Percentiles rank a stretch among this genome's conserved stretches.
These are phyloP conservation scores for Aspergillus neoniger DNA, from an alignment of 2,329 filamentous ascomycete genomes.

Conservation along the genomic window DNA sequence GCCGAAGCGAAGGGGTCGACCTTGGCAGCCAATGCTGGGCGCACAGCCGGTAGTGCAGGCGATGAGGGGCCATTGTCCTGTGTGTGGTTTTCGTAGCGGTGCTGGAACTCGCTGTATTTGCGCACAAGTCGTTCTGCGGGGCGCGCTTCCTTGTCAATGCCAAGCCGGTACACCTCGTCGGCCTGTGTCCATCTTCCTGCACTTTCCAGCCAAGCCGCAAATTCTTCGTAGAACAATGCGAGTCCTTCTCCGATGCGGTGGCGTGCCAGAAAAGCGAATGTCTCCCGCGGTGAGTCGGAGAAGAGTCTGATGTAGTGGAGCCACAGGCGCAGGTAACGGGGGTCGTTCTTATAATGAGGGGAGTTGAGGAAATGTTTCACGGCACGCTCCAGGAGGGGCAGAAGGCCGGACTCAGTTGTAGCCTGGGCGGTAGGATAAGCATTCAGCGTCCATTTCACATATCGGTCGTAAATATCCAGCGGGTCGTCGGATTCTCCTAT, in stretches of 20 bases:
- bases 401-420: constrained; percentile 85
- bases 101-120: constrained; percentile 91
- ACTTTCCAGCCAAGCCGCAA: constrained; percentile 86
- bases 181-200: constrained; percentile 84
- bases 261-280: constrained; percentile 85
- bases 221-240: constrained; percentile 95
- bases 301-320: constrained; percentile 91
- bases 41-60: constrained; percentile 79
- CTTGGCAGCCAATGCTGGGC: constrained; percentile 83
- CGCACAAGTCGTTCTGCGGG: constrained; percentile 78
- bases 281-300: constrained; percentile 88
- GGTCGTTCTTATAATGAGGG: constrained; percentile 89
- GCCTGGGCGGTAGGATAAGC: constrained; percentile 93
- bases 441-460: constrained; percentile 94
- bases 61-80: constrained; percentile 72
- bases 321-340: constrained; percentile 91
- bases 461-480: constrained; percentile 91
- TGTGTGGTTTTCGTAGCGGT: constrained; percentile 69
- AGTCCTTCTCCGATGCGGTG: constrained; percentile 84
- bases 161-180: constrained; percentile 88
- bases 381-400: constrained; percentile 84
- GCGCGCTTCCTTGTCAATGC: constrained; percentile 83
- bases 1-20: constrained; percentile 72
- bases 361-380: constrained; percentile 87
- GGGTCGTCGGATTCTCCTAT: constrained; percentile 91